Base-by-base conservation (phyloP, 1,284 basidiomycete species). In the Malassezia slooffiae region DNA sequence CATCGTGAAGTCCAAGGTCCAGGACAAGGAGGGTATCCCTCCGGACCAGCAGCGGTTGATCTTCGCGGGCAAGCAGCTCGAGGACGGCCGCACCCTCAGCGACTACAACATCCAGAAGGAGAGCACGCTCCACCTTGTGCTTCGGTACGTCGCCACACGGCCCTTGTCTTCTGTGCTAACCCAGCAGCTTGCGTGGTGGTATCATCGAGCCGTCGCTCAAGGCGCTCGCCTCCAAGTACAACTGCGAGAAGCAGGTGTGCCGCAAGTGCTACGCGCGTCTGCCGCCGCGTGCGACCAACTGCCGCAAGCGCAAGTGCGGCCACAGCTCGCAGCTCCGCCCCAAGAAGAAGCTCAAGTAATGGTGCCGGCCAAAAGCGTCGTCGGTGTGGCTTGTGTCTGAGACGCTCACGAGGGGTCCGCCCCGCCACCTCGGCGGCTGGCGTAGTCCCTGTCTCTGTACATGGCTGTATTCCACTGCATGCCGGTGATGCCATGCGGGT, bases 221-320 rank as follows among this genome's bases (percentile, higher is more conserved):
- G 76, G 87, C 89, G 43, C 80, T 96, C 55, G 91, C 91, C 51
- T 78, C 81, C 71, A 93, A 91, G 75, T 90, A 60, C 69, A 73
- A 73, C 70, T 72, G 71, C 38, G 52, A 57, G 32, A 49, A 89
- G 72, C 93, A 70, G 63, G 70, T 96, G 70, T 97, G 91, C 81
- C 89, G 91, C 74, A 96, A 96, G 75, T 96, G 93, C 79, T 97
- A 97, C 75, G 91, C 91, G 43, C 91, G 93, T 71, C 89, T 96
- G 62, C 90, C 91, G 62, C 90, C 89, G 47, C 88, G 91, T 75
- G 91, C 91, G 34, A 95, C 89, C 77, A 96, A 96, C 81, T 97
- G 91, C 81, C 80, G 89, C 71, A 91, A 93, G 61, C 53, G 57
- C 45, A 51, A 63, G 53, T 71, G 69, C 49, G 70, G 69, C 36